These are phyloP conservation scores for Colletotrichum orbiculare DNA, from an alignment of 2,329 filamentous ascomycete genomes.

Conservation along the genomic window DNA sequence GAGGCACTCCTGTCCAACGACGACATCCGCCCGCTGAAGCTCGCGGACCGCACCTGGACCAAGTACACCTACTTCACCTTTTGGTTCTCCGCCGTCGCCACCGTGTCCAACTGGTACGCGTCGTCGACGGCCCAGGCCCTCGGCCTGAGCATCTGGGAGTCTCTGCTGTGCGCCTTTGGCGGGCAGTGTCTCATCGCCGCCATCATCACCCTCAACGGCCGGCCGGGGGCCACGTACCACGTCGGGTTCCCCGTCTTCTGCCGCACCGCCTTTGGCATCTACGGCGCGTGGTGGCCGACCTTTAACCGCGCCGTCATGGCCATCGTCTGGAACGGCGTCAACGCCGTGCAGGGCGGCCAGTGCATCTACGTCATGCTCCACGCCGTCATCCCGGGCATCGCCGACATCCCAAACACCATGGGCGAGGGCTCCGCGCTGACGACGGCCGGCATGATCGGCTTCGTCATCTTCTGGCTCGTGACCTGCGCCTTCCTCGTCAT, in stretches of 20 bases:
- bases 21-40: constrained; percentile 51
- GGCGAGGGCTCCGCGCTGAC: constrained; percentile 51
- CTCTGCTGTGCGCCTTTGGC: constrained; percentile 51
- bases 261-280: constrained; percentile 55
- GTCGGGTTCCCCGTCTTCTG: constrained; percentile 55
- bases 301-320: constrained; percentile 57
- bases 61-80: constrained; percentile 53
- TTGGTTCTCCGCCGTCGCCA: constrained; percentile 54
- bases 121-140: constrained; percentile 52
- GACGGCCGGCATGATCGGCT: constrained; percentile 55
- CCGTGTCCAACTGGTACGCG: constrained; percentile 52
- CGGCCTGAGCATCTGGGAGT: constrained; percentile 62
- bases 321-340: constrained; percentile 58
- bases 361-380: constrained; percentile 50
- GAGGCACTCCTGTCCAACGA: constrained; percentile 52
- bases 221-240: constrained; percentile 55
- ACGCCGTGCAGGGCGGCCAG: constrained; percentile 48
- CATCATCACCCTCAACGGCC: constrained; percentile 54
- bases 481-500: constrained; percentile 52
- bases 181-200: constrained; percentile 54
- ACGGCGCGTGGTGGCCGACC: constrained; percentile 56
- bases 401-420: constrained; percentile 52
- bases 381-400: constrained; percentile 54
- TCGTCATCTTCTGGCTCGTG: constrained; percentile 53
- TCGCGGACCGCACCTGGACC: constrained; percentile 54